Percentiles rank a stretch among this genome's conserved stretches.
These are phyloP conservation scores for Neurospora sp. DNA, from an alignment of 495 filamentous ascomycete genomes.

Conservation along the genomic window DNA sequence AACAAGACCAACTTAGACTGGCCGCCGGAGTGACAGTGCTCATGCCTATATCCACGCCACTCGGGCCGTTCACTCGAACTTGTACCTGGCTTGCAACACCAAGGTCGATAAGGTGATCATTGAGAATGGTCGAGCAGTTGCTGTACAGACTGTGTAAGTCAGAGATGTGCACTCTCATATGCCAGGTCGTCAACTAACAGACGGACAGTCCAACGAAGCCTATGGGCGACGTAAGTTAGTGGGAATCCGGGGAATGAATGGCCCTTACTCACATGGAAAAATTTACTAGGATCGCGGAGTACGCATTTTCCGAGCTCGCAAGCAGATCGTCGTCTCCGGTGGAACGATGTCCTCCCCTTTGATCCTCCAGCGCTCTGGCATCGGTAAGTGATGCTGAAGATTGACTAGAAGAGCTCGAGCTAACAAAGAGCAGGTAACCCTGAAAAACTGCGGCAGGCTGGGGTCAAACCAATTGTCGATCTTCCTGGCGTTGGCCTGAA, in stretches of 20 bases:
- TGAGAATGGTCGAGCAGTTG: constrained; percentile 56
- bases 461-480: constrained; percentile 62
- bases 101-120: constrained; percentile 77
- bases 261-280: constrained; percentile 11
- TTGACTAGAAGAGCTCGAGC: not conserved
- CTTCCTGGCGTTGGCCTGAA: constrained; percentile 76
- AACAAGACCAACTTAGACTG: constrained; percentile 32
- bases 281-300: constrained; percentile 19
- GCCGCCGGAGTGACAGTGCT: constrained; percentile 62
- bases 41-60: constrained; percentile 66
- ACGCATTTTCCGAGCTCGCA: constrained; percentile 56
- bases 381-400: constrained; percentile 19
- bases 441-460: constrained; percentile 59
- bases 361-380: constrained; percentile 66
- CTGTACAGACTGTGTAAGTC: constrained; percentile 41
- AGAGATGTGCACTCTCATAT: no score
- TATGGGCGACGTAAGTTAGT: constrained; percentile 7
- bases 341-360: constrained; percentile 72
- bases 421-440: constrained; percentile 36
- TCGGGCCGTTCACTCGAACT: constrained; percentile 52
- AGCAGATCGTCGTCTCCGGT: constrained; percentile 68
- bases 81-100: constrained; percentile 68
- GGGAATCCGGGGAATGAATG: not conserved
- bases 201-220: constrained; percentile 30
- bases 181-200: not conserved